phyloP scores from a whole-genome alignment of 495 filamentous ascomycete species.

The Talaromyces wortmannii region DNA sequence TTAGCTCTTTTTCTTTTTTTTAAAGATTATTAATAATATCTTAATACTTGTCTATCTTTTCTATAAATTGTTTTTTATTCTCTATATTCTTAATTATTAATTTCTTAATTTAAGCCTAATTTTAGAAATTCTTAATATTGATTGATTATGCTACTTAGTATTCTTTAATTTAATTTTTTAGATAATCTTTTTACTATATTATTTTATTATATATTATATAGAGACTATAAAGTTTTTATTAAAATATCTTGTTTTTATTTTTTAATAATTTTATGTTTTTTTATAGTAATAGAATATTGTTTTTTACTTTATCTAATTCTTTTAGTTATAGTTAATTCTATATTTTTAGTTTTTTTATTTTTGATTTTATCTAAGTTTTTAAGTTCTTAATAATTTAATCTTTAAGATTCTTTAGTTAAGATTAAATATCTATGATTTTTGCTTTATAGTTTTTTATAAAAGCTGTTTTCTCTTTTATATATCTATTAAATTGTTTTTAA shows the following conservation, averaged over 20 bases:
- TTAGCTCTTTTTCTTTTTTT: not conserved
- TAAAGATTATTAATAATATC: not conserved
- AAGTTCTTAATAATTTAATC: not conserved
- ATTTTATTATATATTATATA: too few species aligned
- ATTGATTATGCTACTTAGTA: too few species aligned
- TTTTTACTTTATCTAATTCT: too few species aligned
- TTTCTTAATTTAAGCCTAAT: not conserved
- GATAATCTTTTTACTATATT: too few species aligned
- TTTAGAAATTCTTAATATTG: too few species aligned
- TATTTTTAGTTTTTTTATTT: not conserved
- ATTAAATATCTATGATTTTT: not conserved
- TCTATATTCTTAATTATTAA: not conserved
- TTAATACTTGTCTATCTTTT: not conserved
- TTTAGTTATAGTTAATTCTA: too few species aligned
- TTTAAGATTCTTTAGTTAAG: not conserved
- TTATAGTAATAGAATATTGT: too few species aligned
- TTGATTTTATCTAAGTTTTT: not conserved
- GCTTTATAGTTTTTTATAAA: not conserved
- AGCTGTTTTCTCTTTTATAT: not conserved
- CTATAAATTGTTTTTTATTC: not conserved
- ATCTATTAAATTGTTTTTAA: not conserved
- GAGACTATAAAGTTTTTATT: too few species aligned
- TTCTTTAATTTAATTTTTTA: too few species aligned
- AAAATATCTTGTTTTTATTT: too few species aligned
- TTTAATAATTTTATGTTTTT: too few species aligned